Conservation (phyloP, 2,329 filamentous ascomycete genomes). For the Orbilia blumenaviensis region DNA sequence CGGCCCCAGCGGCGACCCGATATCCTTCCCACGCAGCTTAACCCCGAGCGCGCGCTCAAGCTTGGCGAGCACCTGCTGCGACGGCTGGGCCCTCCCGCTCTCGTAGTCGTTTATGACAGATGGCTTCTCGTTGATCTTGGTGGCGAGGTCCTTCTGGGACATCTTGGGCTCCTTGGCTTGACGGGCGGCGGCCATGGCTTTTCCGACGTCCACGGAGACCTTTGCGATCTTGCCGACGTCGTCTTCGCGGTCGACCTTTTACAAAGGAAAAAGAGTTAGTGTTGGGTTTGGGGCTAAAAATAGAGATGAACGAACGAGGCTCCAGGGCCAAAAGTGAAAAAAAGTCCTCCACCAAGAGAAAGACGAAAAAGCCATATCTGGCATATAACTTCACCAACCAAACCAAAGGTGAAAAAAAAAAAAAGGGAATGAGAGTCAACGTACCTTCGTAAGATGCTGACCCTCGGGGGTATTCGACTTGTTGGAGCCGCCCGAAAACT, state of each 20-base stretch:
- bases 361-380: too few relatives aligned
- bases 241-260: slow-evolving; percentile 89
- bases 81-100: slow-evolving; percentile 77
- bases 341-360: too few relatives aligned
- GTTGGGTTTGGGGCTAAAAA: slow-evolving; percentile 7
- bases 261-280: too few relatives aligned
- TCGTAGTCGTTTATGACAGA: slow-evolving; percentile 85
- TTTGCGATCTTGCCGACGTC: slow-evolving; percentile 98
- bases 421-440: neutral
- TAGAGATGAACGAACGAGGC: neutral
- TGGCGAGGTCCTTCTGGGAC: slow-evolving; percentile 88
- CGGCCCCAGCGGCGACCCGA: slow-evolving; percentile 80
- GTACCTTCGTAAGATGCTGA: slow-evolving; percentile 78
- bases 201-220: slow-evolving; percentile 79
- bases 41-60: slow-evolving; percentile 89
- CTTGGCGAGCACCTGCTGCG: slow-evolving; percentile 79
- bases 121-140: slow-evolving; percentile 86
- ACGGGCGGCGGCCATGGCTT: slow-evolving; percentile 81
- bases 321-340: neutral
- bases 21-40: slow-evolving; percentile 84
- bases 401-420: neutral
- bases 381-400: too few relatives aligned
- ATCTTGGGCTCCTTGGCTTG: slow-evolving; percentile 88
- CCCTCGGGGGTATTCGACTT: slow-evolving; percentile 72
- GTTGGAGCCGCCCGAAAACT: slow-evolving; percentile 62